Percentiles rank a stretch among this genome's conserved stretches.
Conservation (phyloP, 345 rosid genomes). For the Hibiscus tridactylites region DNA sequence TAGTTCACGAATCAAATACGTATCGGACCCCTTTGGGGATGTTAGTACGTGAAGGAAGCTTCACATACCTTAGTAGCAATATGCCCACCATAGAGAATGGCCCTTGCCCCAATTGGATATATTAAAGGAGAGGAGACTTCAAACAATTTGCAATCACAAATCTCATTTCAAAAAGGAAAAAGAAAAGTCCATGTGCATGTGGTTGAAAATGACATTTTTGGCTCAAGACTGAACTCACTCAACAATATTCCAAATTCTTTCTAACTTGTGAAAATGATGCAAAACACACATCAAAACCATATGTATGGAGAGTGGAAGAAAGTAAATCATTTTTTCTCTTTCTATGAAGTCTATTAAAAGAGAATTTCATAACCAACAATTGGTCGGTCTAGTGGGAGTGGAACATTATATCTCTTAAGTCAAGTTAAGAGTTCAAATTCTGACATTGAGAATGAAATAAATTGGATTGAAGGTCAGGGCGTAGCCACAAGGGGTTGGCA, state of each 20-base stretch:
- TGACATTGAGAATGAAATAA: too few relatives aligned
- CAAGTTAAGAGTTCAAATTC: too few relatives aligned
- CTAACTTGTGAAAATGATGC: not conserved
- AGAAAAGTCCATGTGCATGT: not conserved
- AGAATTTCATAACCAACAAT: too few relatives aligned
- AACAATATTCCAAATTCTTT: too few relatives aligned
- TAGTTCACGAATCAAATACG: not conserved
- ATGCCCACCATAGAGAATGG: not conserved
- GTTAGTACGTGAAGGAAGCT: conserved; percentile 3
- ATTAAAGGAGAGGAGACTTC: not conserved
- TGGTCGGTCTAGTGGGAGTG: too few relatives aligned
- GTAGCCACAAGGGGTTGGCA: too few relatives aligned
- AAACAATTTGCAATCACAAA: not conserved
- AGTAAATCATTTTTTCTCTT: too few relatives aligned
- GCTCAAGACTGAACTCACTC: not conserved
- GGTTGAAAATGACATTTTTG: conserved; percentile 1
- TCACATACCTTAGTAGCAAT: not conserved
- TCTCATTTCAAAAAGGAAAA: too few relatives aligned
- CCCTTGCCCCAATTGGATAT: not conserved
- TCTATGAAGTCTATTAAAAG: too few relatives aligned
- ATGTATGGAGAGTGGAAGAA: too few relatives aligned
- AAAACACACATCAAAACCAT: not conserved
- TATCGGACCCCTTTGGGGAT: not conserved
- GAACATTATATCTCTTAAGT: too few relatives aligned
- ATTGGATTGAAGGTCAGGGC: too few relatives aligned